phyloP scores from a whole-genome alignment of 2,329 filamentous ascomycete genomes.

The Stachybotrys chartarum region DNA sequence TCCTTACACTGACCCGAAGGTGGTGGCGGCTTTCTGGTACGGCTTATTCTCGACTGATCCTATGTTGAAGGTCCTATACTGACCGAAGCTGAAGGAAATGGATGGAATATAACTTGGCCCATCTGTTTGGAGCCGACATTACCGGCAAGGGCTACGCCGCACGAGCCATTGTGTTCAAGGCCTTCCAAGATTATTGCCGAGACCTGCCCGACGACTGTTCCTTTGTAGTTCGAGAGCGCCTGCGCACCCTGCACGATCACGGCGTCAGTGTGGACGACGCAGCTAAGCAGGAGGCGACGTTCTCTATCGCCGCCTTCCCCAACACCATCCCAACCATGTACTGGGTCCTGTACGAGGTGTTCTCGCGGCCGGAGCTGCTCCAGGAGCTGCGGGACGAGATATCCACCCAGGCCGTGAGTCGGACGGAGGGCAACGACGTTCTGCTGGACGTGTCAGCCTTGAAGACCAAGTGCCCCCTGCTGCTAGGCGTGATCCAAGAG shows the following conservation, averaged over 20 bases:
- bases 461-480: conserved; percentile 23
- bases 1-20: neutral
- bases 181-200: conserved; percentile 8
- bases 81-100: neutral
- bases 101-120: conserved; percentile 2
- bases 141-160: conserved; percentile 5
- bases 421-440: conserved; percentile 1
- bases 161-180: conserved; percentile 9
- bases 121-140: conserved; percentile 4
- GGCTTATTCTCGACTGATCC: too few relatives aligned
- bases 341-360: conserved; percentile 37
- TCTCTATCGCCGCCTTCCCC: conserved; percentile 24
- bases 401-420: conserved; percentile 1
- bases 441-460: conserved; percentile 23
- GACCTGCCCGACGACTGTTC: conserved; percentile 4
- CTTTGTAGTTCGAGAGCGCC: conserved; percentile 4
- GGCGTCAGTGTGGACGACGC: conserved; percentile 1
- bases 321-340: conserved; percentile 36
- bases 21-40: neutral
- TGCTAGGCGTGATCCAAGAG: conserved; percentile 28
- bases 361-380: conserved; percentile 28
- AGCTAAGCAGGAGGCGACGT: conserved; percentile 3
- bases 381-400: conserved; percentile 32
- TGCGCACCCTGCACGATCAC: conserved; percentile 2
- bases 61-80: too few relatives aligned